Percentiles rank a stretch among this genome's conserved stretches.
phyloP scores from a whole-genome alignment of 2,329 filamentous ascomycete species.

The Didymella lethalis region DNA sequence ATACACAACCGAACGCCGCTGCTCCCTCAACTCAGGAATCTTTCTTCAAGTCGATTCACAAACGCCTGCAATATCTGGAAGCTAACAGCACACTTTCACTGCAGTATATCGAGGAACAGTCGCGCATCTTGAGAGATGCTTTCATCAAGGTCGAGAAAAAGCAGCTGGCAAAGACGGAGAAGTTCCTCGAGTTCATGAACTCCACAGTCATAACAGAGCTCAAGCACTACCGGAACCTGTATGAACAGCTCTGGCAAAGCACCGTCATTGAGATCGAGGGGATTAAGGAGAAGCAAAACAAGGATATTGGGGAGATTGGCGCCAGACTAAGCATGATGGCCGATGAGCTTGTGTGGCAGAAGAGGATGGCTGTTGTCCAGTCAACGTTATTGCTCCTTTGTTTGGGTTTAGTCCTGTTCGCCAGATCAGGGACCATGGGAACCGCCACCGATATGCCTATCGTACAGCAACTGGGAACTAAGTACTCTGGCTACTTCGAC shows the following conservation, averaged over 20 bases:
- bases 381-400: conserved; percentile 86
- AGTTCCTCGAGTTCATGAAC: conserved; percentile 86
- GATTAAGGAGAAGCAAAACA: conserved; percentile 83
- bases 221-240: conserved; percentile 71
- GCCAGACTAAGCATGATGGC: conserved; percentile 84
- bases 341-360: conserved; percentile 85
- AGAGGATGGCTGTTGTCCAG: conserved; percentile 92
- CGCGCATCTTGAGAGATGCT: conserved; percentile 84
- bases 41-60: conserved; percentile 96
- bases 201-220: conserved; percentile 80
- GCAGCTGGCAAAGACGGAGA: conserved; percentile 82
- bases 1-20: conserved; percentile 60
- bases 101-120: conserved; percentile 97
- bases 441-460: conserved; percentile 54
- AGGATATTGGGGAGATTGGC: conserved; percentile 83
- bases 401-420: conserved; percentile 85
- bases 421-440: conserved; percentile 49
- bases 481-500: conserved; percentile 48
- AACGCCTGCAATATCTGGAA: conserved; percentile 89
- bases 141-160: conserved; percentile 86
- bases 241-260: conserved; percentile 96
- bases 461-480: conserved; percentile 54
- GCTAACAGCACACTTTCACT: conserved; percentile 90
- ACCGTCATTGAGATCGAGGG: conserved; percentile 91
- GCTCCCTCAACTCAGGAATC: conserved; percentile 92